Evolutionary conservation across 139 green algal genomes (phyloP).

Genomic region (Chlorella sp.): DNA sequence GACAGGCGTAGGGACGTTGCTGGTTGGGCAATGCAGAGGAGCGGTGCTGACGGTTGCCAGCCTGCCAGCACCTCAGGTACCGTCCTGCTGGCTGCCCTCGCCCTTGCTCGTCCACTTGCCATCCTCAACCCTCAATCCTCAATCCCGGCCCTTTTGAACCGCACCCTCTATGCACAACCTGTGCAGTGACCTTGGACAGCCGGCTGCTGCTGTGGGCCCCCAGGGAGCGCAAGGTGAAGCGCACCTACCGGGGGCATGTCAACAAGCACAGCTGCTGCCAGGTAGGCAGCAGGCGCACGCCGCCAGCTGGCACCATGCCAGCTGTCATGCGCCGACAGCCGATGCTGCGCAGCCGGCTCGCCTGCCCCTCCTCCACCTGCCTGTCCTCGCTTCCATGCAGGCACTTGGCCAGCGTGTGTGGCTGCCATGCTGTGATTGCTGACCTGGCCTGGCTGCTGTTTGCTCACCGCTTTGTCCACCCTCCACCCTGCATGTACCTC

Average conservation of each 20-base stretch:
- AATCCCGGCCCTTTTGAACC: too few species aligned
- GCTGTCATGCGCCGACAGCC: neutral
- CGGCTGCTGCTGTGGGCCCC: conserved; percentile 80
- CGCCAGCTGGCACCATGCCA: neutral
- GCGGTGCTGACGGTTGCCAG: too few species aligned
- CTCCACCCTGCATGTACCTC: neutral
- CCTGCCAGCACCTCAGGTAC: too few species aligned
- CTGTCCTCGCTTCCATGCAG: neutral
- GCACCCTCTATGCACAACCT: too few species aligned
- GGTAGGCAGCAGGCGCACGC: neutral
- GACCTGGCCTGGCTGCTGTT: neutral
- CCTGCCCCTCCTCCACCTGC: neutral
- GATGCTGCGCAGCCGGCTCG: neutral
- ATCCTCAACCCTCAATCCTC: too few species aligned
- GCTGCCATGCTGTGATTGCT: neutral
- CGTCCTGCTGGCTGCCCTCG: too few species aligned
- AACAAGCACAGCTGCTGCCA: conserved; percentile 66
- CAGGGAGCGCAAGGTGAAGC: conserved; percentile 55
- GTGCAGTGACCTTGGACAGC: conserved; percentile 66
- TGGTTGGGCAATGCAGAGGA: too few species aligned
- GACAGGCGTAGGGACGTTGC: too few species aligned
- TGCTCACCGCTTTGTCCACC: neutral
- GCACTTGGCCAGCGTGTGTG: neutral
- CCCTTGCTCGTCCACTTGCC: too few species aligned
- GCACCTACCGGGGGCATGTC: conserved; percentile 56